phyloP scores from a whole-genome alignment of 2,329 filamentous ascomycete species.

The Penicillium glabrum region DNA sequence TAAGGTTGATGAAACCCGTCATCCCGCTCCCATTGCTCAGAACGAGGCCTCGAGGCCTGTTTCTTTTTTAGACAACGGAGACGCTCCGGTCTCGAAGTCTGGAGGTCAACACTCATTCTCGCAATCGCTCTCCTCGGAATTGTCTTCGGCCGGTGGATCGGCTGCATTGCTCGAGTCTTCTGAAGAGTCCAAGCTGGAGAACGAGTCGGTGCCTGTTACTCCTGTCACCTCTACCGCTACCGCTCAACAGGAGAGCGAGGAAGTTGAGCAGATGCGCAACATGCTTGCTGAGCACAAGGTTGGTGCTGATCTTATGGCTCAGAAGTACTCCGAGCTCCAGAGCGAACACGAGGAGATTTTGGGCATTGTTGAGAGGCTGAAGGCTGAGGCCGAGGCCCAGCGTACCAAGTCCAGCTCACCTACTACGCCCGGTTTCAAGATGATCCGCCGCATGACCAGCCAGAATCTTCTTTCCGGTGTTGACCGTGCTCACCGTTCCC shows the following conservation, averaged over 20 bases:
- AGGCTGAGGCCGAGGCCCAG: slow-evolving; percentile 79
- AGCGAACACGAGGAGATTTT: slow-evolving; percentile 77
- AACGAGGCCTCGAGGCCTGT: slow-evolving; percentile 59
- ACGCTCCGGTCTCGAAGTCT: slow-evolving; percentile 70
- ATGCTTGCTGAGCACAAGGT: slow-evolving; percentile 75
- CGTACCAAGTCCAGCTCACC: slow-evolving; percentile 69
- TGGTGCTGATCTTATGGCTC: slow-evolving; percentile 69
- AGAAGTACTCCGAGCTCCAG: slow-evolving; percentile 81
- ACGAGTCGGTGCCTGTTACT: slow-evolving; percentile 44
- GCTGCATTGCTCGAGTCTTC: slow-evolving; percentile 64
- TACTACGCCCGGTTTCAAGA: slow-evolving; percentile 44
- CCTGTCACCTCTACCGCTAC: slow-evolving; percentile 23
- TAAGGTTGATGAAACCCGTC: slow-evolving; percentile 73
- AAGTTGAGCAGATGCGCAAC: slow-evolving; percentile 69
- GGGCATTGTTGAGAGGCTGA: slow-evolving; percentile 86
- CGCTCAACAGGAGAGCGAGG: slow-evolving; percentile 55
- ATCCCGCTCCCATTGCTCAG: slow-evolving; percentile 47
- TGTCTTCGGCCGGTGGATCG: slow-evolving; percentile 82
- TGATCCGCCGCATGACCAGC: slow-evolving; percentile 90
- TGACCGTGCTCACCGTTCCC: slow-evolving; percentile 87
- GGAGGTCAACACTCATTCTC: slow-evolving; percentile 72
- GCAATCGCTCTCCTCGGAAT: slow-evolving; percentile 89
- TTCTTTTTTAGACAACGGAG: slow-evolving; percentile 81
- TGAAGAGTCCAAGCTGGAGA: slow-evolving; percentile 27
- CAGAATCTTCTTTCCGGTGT: slow-evolving; percentile 77